phyloP scores from a whole-genome alignment of 1,284 basidiomycete genomes.

The Wallemia mellicola region DNA sequence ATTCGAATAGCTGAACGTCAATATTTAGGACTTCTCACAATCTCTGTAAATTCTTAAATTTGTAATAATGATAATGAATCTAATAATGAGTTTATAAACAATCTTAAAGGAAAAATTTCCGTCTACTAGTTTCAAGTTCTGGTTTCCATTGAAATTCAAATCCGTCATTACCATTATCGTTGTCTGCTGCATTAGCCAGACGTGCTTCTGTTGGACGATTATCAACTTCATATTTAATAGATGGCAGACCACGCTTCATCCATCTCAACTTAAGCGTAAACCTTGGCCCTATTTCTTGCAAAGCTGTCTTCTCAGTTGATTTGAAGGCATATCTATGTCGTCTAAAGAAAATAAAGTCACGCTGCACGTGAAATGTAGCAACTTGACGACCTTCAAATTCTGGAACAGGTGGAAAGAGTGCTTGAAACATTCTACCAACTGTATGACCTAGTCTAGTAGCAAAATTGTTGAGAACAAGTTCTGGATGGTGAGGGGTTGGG shows the following conservation, averaged over 20 bases:
- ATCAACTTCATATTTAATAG: constrained; percentile 25
- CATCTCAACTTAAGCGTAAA: constrained; percentile 84
- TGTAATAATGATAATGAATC: background rate
- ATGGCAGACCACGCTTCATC: constrained; percentile 61
- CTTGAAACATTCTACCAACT: constrained; percentile 79
- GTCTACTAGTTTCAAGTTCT: background rate
- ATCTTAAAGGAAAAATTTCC: background rate
- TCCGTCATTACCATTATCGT: background rate
- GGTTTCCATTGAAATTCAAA: background rate
- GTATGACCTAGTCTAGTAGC: constrained; percentile 76
- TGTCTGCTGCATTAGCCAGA: background rate
- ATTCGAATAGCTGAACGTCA: background rate
- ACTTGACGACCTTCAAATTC: constrained; percentile 92
- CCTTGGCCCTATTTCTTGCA: constrained; percentile 93
- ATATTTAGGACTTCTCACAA: background rate
- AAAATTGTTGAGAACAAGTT: constrained; percentile 86
- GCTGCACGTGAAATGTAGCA: constrained; percentile 86
- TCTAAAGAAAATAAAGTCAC: constrained; percentile 93
- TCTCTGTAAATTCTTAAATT: background rate
- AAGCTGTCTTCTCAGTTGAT: constrained; percentile 57
- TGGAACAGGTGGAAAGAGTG: constrained; percentile 75
- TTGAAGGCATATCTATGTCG: constrained; percentile 82
- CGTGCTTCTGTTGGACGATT: background rate
- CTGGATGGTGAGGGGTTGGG: constrained; percentile 72
- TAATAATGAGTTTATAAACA: background rate